These are phyloP conservation scores for Starmerella lactis-condensi DNA, from an alignment of 805 yeast species.

Conservation along the genomic window DNA sequence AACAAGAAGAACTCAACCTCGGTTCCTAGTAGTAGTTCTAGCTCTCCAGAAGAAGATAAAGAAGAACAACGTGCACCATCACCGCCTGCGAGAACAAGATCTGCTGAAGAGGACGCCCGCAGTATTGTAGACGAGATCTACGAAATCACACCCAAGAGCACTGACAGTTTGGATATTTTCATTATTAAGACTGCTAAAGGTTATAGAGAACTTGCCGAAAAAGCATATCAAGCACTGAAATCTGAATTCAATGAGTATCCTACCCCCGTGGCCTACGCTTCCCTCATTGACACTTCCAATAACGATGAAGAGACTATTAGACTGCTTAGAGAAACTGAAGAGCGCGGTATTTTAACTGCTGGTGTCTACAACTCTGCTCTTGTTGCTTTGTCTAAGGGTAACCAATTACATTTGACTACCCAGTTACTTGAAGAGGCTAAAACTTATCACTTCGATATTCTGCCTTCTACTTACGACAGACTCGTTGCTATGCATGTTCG, in stretches of 20 bases:
- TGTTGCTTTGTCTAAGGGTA: constrained; percentile 3
- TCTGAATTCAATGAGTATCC: constrained; percentile 6
- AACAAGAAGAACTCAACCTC: no score
- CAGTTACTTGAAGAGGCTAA: constrained; percentile 5
- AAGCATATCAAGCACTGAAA: constrained; percentile 2
- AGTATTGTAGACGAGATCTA: constrained; percentile 2
- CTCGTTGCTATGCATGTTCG: constrained; percentile 8
- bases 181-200: constrained; percentile 3
- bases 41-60: no score
- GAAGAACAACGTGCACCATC: no score
- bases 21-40: no score
- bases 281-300: constrained; percentile 4
- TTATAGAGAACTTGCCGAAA: constrained; percentile 2
- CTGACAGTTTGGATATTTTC: constrained; percentile 3
- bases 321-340: constrained; percentile 9
- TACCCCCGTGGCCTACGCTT: constrained; percentile 2
- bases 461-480: constrained; percentile 5
- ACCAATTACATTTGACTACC: constrained; percentile 1
- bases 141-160: constrained; percentile 2
- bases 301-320: not conserved
- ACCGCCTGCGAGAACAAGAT: no score
- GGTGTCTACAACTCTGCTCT: constrained; percentile 9
- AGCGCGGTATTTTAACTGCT: constrained; percentile 2
- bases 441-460: not conserved
- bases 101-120: not conserved